These are phyloP conservation scores for Metschnikowia vanudenii DNA, from an alignment of 805 yeast species.

Conservation along the genomic window DNA sequence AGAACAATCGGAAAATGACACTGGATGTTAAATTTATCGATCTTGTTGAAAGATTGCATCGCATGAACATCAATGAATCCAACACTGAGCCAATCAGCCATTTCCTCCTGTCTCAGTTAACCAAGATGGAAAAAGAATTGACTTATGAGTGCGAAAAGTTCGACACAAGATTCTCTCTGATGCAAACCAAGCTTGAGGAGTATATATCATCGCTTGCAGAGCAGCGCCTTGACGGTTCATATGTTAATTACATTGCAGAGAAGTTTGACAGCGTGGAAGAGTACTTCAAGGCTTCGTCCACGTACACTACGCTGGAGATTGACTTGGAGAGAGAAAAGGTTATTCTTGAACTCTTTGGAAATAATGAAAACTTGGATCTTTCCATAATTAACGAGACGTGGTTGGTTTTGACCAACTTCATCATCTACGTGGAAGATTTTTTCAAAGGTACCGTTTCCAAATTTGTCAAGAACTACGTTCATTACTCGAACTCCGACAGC, in stretches of 20 bases:
- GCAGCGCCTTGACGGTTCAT: slow-evolving; percentile 34
- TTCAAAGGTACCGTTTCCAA: slow-evolving; percentile 30
- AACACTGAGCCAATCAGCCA: slow-evolving; percentile 34
- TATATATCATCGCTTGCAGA: slow-evolving; percentile 34
- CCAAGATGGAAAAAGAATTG: slow-evolving; percentile 31
- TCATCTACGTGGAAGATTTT: slow-evolving; percentile 32
- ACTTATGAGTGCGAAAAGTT: slow-evolving; percentile 37
- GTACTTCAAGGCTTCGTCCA: slow-evolving; percentile 30
- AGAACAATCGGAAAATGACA: slow-evolving; percentile 12
- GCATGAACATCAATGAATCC: slow-evolving; percentile 25
- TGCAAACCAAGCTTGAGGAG: slow-evolving; percentile 39
- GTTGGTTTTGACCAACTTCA: slow-evolving; percentile 39
- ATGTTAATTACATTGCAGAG: slow-evolving; percentile 37
- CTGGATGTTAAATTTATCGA: slow-evolving; percentile 35
- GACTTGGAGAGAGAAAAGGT: slow-evolving; percentile 28
- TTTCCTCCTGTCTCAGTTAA: slow-evolving; percentile 35
- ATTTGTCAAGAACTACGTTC: slow-evolving; percentile 38
- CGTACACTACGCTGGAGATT: slow-evolving; percentile 23
- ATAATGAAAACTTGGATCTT: slow-evolving; percentile 40
- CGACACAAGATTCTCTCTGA: slow-evolving; percentile 32
- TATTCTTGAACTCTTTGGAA: slow-evolving; percentile 34
- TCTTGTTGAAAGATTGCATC: slow-evolving; percentile 40
- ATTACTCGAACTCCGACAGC: slow-evolving; percentile 26
- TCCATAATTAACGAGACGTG: slow-evolving; percentile 44
- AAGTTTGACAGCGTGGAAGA: slow-evolving; percentile 39